phyloP scores from a whole-genome alignment of 306 rosid species.

The Quillaja saponaria region DNA sequence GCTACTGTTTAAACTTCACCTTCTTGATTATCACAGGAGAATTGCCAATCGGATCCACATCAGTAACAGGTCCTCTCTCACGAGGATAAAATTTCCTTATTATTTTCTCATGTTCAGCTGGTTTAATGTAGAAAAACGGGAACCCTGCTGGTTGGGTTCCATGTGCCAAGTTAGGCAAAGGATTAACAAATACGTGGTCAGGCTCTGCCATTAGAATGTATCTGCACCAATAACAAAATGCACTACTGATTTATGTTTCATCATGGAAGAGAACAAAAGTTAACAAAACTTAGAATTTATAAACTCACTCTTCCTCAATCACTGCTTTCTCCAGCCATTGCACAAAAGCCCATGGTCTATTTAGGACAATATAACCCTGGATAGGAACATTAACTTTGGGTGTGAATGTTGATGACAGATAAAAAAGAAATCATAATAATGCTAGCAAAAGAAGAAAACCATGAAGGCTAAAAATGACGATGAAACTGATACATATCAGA shows the following conservation, averaged over 20 bases:
- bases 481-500: slow-evolving; percentile 7
- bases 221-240: slow-evolving; percentile 61
- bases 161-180: slow-evolving; percentile 80
- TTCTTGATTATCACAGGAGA: slow-evolving; percentile 88
- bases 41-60: slow-evolving; percentile 91
- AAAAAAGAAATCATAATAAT: neutral
- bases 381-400: slow-evolving; percentile 2
- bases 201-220: slow-evolving; percentile 98
- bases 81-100: slow-evolving; percentile 73
- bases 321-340: slow-evolving; percentile 91
- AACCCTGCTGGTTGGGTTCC: slow-evolving; percentile 65
- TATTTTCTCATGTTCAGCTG: slow-evolving; percentile 62
- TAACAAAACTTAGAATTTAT: slow-evolving; percentile 13
- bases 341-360: slow-evolving; percentile 98
- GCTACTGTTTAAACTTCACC: slow-evolving; percentile 42
- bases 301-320: slow-evolving; percentile 79
- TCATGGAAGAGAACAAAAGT: slow-evolving; percentile 12
- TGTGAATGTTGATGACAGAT: neutral
- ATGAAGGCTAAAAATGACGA: slow-evolving; percentile 15
- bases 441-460: neutral
- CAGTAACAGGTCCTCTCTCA: slow-evolving; percentile 76
- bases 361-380: slow-evolving; percentile 88
- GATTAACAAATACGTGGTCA: slow-evolving; percentile 76
- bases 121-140: slow-evolving; percentile 86
- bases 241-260: slow-evolving; percentile 30